Base-by-base conservation (phyloP, 2,329 filamentous ascomycete species). In the Colletotrichum navitas region DNA sequence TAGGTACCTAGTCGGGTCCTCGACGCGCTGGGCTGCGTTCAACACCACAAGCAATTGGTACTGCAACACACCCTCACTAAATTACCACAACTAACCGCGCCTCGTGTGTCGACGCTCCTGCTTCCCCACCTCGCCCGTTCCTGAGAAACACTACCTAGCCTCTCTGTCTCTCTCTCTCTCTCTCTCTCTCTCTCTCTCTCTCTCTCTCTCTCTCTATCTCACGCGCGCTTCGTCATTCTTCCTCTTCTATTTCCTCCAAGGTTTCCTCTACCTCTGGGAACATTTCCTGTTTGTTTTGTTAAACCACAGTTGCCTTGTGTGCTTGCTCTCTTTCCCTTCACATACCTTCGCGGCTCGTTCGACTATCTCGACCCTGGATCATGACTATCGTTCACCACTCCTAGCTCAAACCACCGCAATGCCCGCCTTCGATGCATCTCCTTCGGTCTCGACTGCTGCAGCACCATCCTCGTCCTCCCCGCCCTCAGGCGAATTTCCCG, bases 71-170 rank as follows among this genome's bases (percentile, higher is more conserved):
- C 58, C 29, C 47, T 68, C 59, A 63, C 54, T 55, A 43, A 71
- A 55, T 63, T 69, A 68, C 59, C 47, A 54, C 61, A 36, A 62
- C 59, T 49, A 63, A 68, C 59, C 68, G 65, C 65, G 65, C 59
- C 52, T 71, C 68, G 68, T 71, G 68, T 71, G 65, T 68, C 60
- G 65, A 68, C 68, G 29, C 54, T 71, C 52, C 39, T 58, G 21
- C 54, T 68, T 68, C 68, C 66, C 68, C 68, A 71, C 68, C 68
- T 63, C 39, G 65, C 39, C 56, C 65, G 68, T 68, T 71, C 68
- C 68, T 68, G 32, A 55, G 47, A 68, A 52, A 39, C 43, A 51
- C 64, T 36, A 14, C 34, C 54, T 41, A 58, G 29, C n/a, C 12
- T 63, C 43, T 68, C 41, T 34, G 63, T 67, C 56, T 62, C 36